A percentile compares a stretch with the other conserved stretches of the same genome.
Evolutionary conservation across 345 rosid genomes (phyloP).

Genomic region (Citrus maxima): DNA sequence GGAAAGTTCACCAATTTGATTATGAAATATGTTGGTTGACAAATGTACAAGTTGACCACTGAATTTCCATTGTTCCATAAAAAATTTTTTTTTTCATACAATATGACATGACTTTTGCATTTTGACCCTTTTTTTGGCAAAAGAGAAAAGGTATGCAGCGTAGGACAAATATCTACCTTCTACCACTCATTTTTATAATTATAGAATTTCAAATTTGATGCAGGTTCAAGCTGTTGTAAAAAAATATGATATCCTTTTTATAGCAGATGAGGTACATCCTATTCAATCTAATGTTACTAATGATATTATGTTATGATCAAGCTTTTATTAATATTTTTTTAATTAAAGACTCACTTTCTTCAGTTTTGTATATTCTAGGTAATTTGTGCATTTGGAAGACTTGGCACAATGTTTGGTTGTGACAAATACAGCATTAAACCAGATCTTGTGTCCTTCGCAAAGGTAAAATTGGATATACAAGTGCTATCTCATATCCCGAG

Average conservation of each 20-base stretch:
- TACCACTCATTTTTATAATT: not conserved
- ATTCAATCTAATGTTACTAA: not conserved
- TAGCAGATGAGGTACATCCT: conserved; percentile 83
- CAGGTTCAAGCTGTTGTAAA: conserved; percentile 91
- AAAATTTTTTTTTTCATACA: not conserved
- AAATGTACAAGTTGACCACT: not conserved
- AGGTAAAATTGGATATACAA: conserved; percentile 44
- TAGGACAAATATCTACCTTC: not conserved
- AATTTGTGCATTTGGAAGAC: conserved; percentile 97
- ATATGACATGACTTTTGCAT: not conserved
- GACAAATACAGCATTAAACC: conserved; percentile 92
- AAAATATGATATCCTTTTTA: conserved; percentile 82
- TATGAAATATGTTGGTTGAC: not conserved
- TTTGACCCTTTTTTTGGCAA: not conserved
- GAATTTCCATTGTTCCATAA: not conserved
- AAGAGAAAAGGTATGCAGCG: not conserved
- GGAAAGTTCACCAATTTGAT: not conserved
- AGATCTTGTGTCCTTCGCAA: conserved; percentile 83
- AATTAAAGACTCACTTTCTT: conserved; percentile 2
- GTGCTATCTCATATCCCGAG: not conserved
- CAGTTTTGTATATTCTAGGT: conserved; percentile 46
- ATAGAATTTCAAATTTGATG: conserved; percentile 12
- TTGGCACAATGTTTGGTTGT: conserved; percentile 92
- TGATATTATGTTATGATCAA: not conserved
- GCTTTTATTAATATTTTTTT: not conserved